A percentile compares a stretch with the other conserved stretches of the same genome.
These are phyloP conservation scores for Lipomyces sp. DNA, from an alignment of 805 yeast genomes.

Conservation along the genomic window DNA sequence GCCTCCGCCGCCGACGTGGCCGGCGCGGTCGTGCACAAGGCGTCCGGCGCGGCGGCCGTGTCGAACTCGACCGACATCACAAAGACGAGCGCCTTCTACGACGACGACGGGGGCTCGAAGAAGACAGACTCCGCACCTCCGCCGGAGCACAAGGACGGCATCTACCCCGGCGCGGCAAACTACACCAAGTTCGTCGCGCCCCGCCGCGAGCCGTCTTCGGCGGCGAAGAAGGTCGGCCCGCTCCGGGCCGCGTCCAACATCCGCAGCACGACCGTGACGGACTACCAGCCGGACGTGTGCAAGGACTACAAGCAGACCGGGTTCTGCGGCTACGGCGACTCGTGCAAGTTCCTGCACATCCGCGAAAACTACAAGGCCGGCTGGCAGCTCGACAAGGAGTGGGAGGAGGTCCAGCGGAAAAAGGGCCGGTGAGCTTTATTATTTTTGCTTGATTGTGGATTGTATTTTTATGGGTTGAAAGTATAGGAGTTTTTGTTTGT, in stretches of 20 bases:
- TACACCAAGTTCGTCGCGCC: slow-evolving; percentile 22
- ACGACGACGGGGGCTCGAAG: slow-evolving; percentile 18
- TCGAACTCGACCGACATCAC: slow-evolving; percentile 33
- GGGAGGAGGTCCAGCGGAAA: slow-evolving; percentile 50
- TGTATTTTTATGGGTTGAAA: slow-evolving; percentile 34
- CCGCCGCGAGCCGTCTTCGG: slow-evolving; percentile 11
- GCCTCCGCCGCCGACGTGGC: slow-evolving; percentile 1
- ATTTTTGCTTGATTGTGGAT: background rate
- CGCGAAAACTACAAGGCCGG: slow-evolving; percentile 79
- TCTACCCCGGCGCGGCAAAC: slow-evolving; percentile 26
- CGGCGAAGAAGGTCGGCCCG: slow-evolving; percentile 40
- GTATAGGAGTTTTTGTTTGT: slow-evolving; percentile 9
- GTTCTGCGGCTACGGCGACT: slow-evolving; percentile 95
- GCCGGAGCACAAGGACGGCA: slow-evolving; percentile 14
- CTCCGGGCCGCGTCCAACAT: slow-evolving; percentile 48
- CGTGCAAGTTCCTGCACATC: slow-evolving; percentile 89
- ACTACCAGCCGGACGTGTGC: slow-evolving; percentile 91
- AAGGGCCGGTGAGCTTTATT: slow-evolving; percentile 7
- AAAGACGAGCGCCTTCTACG: slow-evolving; percentile 30
- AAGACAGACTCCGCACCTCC: background rate
- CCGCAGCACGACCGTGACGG: slow-evolving; percentile 65
- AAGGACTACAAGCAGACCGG: slow-evolving; percentile 90
- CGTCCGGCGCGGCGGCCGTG: slow-evolving; percentile 17
- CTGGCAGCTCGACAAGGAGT: slow-evolving; percentile 63
- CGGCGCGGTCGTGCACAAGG: slow-evolving; percentile 19